Base-by-base conservation (phyloP, 2,329 filamentous ascomycete species). In the Berkeleyomyces basicola region DNA sequence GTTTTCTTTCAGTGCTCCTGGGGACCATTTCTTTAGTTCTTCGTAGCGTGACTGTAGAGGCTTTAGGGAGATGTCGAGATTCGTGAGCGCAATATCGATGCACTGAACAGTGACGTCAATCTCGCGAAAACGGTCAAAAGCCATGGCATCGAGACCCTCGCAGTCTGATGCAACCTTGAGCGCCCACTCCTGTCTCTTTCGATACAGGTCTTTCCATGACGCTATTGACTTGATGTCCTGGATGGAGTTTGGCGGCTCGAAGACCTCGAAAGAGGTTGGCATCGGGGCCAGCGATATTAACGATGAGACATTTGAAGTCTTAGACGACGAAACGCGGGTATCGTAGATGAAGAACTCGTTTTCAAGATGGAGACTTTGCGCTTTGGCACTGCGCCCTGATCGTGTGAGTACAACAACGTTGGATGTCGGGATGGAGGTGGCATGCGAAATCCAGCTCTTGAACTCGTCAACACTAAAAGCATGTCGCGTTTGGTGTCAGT, bases 331-430 rank as follows among this genome's bases (percentile, higher is more conserved):
- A 68, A 86, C 83, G 67, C 85, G 84, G 66, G 90, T 87, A 73
- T 96, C 90, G 74, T 95, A 99, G 61, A 97, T 83, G 71, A 88
- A 97, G 63, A 99, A 84, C 72, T 97, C 90, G 67, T 83, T 88
- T 86, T 96, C 92, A 43, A 82, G 84, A 67, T 89, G 82, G 58
- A 96, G 80, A 43, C 84, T 87, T 70, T 92, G 87, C 43, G 84
- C 77, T 74, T 91, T 91, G 70, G 93, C 83, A 68, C 89, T 88
- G 74, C 88, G 91, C 58, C 92, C 92, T 67, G 88, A 83, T 3
- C 83, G 79, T 11, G 90, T 96, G 74, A 99, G 83, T 67, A 92
- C 79, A 67, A 99, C 91, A 72, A 97, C 88, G 73, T 88, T 84
- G 68, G 88, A 82, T 47, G 82, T 71, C 14, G 88, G 82, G 67